Conservation (phyloP, 2,329 filamentous ascomycete species). For the Lizonia empirigonia region DNA sequence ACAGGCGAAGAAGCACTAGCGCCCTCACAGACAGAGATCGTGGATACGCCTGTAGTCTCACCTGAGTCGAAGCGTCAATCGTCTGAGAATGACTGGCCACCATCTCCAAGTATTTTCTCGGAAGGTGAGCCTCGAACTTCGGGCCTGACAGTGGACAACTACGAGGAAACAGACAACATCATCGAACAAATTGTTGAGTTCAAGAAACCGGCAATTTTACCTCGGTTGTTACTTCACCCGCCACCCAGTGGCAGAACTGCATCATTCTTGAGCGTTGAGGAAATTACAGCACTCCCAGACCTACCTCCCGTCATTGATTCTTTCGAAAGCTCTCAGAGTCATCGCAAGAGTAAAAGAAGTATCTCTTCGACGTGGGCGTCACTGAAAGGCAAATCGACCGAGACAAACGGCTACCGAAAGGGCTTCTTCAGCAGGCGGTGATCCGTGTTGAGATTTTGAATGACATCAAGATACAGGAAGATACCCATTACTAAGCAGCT, state of each 20-base stretch:
- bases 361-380: slow-evolving; percentile 30
- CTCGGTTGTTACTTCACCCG: slow-evolving; percentile 30
- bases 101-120: slow-evolving; percentile 15
- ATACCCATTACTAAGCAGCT: not conserved
- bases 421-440: slow-evolving; percentile 13
- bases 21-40: slow-evolving; percentile 24
- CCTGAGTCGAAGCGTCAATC: slow-evolving; percentile 20
- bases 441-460: not conserved
- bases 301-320: not conserved
- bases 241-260: slow-evolving; percentile 27
- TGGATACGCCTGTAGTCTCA: not conserved
- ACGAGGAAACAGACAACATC: slow-evolving; percentile 26
- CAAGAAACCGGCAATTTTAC: slow-evolving; percentile 25
- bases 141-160: not conserved
- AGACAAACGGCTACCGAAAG: slow-evolving; percentile 10
- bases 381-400: slow-evolving; percentile 22
- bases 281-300: slow-evolving; percentile 26
- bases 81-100: slow-evolving; percentile 3
- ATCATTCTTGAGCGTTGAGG: slow-evolving; percentile 14
- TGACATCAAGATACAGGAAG: not conserved
- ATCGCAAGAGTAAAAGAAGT: slow-evolving; percentile 32
- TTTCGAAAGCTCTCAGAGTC: slow-evolving; percentile 9
- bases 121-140: slow-evolving; percentile 8
- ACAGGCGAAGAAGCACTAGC: slow-evolving; percentile 14
- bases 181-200: slow-evolving; percentile 34